Evolutionary conservation across 495 filamentous ascomycete species (phyloP).

Genomic region (Penicillium odoratum): DNA sequence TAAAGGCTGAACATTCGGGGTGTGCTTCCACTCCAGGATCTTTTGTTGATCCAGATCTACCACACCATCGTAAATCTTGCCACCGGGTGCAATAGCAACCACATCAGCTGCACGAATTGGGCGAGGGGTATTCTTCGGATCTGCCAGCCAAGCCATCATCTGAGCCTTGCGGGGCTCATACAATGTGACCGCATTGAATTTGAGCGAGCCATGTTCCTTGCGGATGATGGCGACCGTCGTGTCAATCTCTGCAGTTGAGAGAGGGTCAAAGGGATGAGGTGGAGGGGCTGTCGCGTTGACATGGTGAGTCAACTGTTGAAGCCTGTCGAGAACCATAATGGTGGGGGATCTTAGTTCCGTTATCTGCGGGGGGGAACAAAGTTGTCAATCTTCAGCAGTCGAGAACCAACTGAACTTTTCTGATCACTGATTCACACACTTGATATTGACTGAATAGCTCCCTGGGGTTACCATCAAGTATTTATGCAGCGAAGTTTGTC

Average conservation of each 20-base stretch:
- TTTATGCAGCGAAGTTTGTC: neutral
- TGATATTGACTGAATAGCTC: neutral
- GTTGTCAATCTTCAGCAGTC: neutral
- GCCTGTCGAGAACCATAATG: conserved; percentile 64
- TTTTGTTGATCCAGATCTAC: conserved; percentile 73
- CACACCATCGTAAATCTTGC: conserved; percentile 81
- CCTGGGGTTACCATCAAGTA: neutral
- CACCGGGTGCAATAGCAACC: conserved; percentile 78
- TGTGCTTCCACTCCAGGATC: conserved; percentile 72
- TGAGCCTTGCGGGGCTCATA: conserved; percentile 85
- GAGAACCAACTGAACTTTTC: neutral
- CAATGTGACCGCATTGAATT: conserved; percentile 88
- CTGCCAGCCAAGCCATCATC: conserved; percentile 79
- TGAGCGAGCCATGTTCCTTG: conserved; percentile 67
- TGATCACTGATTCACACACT: too few species aligned
- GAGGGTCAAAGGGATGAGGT: conserved; percentile 84
- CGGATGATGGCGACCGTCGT: conserved; percentile 67
- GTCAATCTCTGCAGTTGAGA: conserved; percentile 76
- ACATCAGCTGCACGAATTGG: conserved; percentile 79
- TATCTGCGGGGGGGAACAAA: too few species aligned
- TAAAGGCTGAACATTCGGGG: conserved; percentile 82
- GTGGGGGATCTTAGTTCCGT: neutral
- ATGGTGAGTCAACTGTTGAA: conserved; percentile 67
- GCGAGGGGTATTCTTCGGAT: conserved; percentile 58
- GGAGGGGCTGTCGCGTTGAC: conserved; percentile 54